Evolutionary conservation across 23 red algal species (phyloP), one percentile per base, ranked within the genome.

Genomic region (Gracilaria gracilis): DNA sequence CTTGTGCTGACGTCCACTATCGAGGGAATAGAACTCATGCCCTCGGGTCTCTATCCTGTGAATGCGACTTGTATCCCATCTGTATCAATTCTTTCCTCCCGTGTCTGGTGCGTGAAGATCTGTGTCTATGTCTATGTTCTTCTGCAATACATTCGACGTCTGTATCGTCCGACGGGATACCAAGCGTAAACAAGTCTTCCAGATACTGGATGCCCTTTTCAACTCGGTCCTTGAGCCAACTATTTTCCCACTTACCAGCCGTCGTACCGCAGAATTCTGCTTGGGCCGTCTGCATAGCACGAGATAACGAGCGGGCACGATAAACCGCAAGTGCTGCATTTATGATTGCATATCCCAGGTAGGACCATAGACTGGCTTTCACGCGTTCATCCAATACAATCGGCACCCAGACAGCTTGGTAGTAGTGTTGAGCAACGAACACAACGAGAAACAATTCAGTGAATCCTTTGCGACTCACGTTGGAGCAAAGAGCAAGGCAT

Each of bases 361-460:
- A 90, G 9, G 73, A 64, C 73, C 36, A 81, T 34, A 80, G n/a
- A 32, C 33, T 80, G 32, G 87, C 53, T 28, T 27, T 71, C 59
- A 80, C 71, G 0, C 25, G 47, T 58, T 67, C 48, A 90, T 90
- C 87, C 42, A 90, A 64, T 32, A 90, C 50, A 57, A 90, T 76
- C 19, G 73, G 73, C n/a, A 80, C 58, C 87, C 87, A 92, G 7
- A 92, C 79, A 11, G 89, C 59, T 78, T 92, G 62, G 72, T 84
- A 92, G 64, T 79, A 92, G 42, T 92, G 89, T 31, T 92, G 89
- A 16, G 80, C 47, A 47, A 92, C 71, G 49, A 84, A 82, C 23
- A 92, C 62, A n/a, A 77, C 62, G 21, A 34, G 33, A 47, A 84
- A 25, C 13, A 92, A 38, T 79, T 92, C 89, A 24, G 71, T 40